These are phyloP conservation scores for Corylus heterophylla DNA, from an alignment of 306 rosid genomes.

Conservation along the genomic window DNA sequence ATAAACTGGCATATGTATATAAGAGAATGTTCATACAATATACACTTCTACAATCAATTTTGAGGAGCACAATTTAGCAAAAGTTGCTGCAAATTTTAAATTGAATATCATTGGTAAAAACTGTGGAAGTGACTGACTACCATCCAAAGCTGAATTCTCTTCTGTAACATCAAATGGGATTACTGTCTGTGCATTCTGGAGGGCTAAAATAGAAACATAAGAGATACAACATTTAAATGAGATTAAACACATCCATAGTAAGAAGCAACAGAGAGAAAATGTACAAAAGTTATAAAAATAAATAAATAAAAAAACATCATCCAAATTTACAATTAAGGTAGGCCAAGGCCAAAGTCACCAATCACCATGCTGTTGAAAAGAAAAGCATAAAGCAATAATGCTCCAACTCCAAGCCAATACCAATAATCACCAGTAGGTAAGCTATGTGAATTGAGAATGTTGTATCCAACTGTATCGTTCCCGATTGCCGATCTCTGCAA, in stretches of 20 bases:
- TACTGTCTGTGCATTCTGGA: slow-evolving; percentile 58
- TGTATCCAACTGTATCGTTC: slow-evolving; percentile 54
- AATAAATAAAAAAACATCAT: slow-evolving; percentile 1
- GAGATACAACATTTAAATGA: slow-evolving; percentile 4
- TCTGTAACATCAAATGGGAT: slow-evolving; percentile 43
- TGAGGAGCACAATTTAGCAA: neutral
- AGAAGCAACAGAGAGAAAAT: neutral
- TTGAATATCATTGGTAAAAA: neutral
- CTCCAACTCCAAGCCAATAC: slow-evolving; percentile 75
- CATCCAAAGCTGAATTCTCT: slow-evolving; percentile 34
- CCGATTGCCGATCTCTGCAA: slow-evolving; percentile 57
- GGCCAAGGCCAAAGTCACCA: slow-evolving; percentile 70
- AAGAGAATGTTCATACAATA: slow-evolving; percentile 17
- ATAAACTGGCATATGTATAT: slow-evolving; percentile 22
- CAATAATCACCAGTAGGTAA: slow-evolving; percentile 63
- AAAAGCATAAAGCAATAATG: slow-evolving; percentile 42
- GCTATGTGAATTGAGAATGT: slow-evolving; percentile 48
- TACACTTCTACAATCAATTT: neutral
- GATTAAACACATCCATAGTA: neutral
- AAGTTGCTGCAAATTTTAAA: neutral
- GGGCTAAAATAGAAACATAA: slow-evolving; percentile 42
- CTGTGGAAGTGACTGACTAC: slow-evolving; percentile 38
- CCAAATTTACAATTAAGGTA: slow-evolving; percentile 69
- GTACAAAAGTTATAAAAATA: neutral
- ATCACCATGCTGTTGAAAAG: slow-evolving; percentile 66